These are phyloP conservation scores for Sporobolomyces pararoseus DNA, from an alignment of 768 basidiomycete species.

Conservation along the genomic window DNA sequence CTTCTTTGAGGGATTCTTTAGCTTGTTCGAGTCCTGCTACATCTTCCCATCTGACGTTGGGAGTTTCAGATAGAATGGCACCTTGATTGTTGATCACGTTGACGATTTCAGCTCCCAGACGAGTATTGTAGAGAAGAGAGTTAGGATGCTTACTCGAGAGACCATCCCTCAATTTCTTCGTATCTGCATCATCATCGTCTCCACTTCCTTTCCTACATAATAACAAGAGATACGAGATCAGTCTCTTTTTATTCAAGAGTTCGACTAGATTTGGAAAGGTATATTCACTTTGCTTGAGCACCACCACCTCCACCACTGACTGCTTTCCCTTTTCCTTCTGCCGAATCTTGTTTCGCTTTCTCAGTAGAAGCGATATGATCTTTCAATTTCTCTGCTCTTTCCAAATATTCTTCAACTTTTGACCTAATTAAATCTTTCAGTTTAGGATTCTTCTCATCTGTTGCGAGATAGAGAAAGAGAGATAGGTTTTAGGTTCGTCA, in stretches of 20 bases:
- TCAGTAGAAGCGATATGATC: conserved; percentile 65
- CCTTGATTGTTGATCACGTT: conserved; percentile 47
- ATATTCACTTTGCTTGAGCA: conserved; percentile 33
- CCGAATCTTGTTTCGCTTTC: conserved; percentile 56
- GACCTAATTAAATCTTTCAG: conserved; percentile 76
- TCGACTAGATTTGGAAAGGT: background rate
- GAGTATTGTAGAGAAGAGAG: background rate
- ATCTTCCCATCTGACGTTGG: conserved; percentile 97
- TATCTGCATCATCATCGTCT: conserved; percentile 81
- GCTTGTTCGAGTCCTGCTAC: conserved; percentile 93
- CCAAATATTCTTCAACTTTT: conserved; percentile 88
- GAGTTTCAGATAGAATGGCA: conserved; percentile 87
- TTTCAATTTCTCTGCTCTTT: conserved; percentile 86
- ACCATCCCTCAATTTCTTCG: conserved; percentile 92
- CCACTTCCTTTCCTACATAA: conserved; percentile 51
- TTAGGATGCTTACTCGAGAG: conserved; percentile 56
- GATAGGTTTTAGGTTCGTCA: background rate
- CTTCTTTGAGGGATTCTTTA: conserved; percentile 93
- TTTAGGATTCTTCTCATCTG: conserved; percentile 92
- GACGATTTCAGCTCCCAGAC: background rate
- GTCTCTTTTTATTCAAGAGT: background rate
- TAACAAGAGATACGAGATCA: background rate
- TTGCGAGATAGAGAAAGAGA: background rate
- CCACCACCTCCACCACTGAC: conserved; percentile 50
- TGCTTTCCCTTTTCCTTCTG: conserved; percentile 55